These are phyloP conservation scores for Fusarium fujikuroi DNA, from an alignment of 2,329 filamentous ascomycete species.

Conservation along the genomic window DNA sequence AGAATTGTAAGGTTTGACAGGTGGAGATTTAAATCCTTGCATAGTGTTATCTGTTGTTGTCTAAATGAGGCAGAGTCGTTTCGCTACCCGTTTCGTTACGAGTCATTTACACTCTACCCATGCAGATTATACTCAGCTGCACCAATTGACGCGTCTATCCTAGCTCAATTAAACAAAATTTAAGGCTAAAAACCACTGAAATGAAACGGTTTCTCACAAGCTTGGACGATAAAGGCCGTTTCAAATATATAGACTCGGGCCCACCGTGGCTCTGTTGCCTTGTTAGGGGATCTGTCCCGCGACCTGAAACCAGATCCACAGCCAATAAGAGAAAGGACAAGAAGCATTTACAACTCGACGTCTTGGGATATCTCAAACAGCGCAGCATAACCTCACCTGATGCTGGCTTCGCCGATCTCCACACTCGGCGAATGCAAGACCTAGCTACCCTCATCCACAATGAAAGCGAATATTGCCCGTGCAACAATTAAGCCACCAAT, in stretches of 20 bases:
- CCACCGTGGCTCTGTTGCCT: slow-evolving; percentile 21
- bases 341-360: neutral
- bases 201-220: slow-evolving; percentile 15
- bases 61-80: slow-evolving; percentile 27
- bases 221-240: slow-evolving; percentile 2
- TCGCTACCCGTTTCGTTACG: slow-evolving; percentile 12
- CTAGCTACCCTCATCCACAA: slow-evolving; percentile 1
- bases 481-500: slow-evolving; percentile 27
- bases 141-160: neutral
- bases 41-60: neutral
- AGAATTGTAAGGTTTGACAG: slow-evolving; percentile 19
- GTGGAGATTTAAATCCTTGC: slow-evolving; percentile 2
- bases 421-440: neutral
- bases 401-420: slow-evolving; percentile 2
- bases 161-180: neutral
- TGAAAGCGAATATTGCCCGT: slow-evolving; percentile 26
- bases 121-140: neutral
- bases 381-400: neutral
- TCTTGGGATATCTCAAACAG: slow-evolving; percentile 10
- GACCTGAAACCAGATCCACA: slow-evolving; percentile 29
- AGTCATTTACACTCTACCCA: slow-evolving; percentile 6
- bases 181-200: neutral
- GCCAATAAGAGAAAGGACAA: slow-evolving; percentile 26
- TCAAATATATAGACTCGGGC: slow-evolving; percentile 7
- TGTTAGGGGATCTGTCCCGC: slow-evolving; percentile 15